Evolutionary conservation across 2,329 filamentous ascomycete species (phyloP), one percentile per base, ranked within the genome.

Genomic region (Mollisia scopiformis): DNA sequence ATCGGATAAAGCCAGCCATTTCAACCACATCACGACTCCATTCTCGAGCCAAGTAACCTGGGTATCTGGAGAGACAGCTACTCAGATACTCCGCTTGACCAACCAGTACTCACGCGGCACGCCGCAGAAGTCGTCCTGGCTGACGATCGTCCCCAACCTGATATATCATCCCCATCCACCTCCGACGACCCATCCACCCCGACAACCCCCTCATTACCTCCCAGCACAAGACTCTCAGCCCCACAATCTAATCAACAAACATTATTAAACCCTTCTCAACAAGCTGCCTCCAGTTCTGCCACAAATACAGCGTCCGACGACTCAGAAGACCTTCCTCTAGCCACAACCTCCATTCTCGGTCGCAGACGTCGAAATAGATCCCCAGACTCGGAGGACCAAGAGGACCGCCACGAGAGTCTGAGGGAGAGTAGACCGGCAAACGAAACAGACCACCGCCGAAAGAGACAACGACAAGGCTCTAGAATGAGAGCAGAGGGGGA

Each of bases 81-180:
- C 60, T 33, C 55, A 59, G 62, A 62, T 54, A 62, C 61, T 21
- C 35, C 41, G 58, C 54, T 53, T 55, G 54, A 58, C 54, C 54
- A 53, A 56, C 43, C 58, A 28, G 43, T 28, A 25, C 52, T 61
- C 62, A 69, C 72, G 77, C 75, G 77, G 80, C 77, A 73, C 64
- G 78, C 78, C 80, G 78, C 79, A 78, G 77, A 71, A 76, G 79
- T 86, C 87, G 88, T 87, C 83, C 88, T 91, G 89, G 89, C 88
- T 84, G 84, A 89, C 85, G 84, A 86, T 81, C 80, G 73, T 75
- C 79, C 84, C 77, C 79, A 78, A 75, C 76, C 78, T 75, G 75
- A 71, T 69, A 68, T 74, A 76, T 76, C 78, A 77, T 80, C 84
- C 83, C 84, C 83, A 83, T 80, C 82, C 85, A 80, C 82, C 80